Conservation (phyloP, 1,284 basidiomycete species). For the Athelia psychrophila region DNA sequence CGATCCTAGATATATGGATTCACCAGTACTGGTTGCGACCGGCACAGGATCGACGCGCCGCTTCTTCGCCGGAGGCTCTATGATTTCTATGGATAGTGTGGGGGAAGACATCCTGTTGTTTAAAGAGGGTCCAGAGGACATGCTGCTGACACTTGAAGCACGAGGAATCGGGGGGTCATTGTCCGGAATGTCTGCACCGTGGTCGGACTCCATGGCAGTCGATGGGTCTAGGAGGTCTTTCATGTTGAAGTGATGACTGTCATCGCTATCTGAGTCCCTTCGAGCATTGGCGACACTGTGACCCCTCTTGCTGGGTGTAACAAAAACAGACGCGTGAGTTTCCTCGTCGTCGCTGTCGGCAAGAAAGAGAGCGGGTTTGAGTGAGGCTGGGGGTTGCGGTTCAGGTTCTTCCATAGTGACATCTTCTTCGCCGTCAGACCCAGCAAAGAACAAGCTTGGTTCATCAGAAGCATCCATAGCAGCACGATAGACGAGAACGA, state of each 20-base stretch:
- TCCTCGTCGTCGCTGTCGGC: conserved; percentile 60
- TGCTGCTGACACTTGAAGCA: conserved; percentile 40
- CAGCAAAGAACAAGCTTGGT: conserved; percentile 42
- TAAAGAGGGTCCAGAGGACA: conserved; percentile 28
- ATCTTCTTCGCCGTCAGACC: conserved; percentile 40
- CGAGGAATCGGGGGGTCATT: conserved; percentile 30
- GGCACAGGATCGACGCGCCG: conserved; percentile 35
- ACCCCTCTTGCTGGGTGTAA: not conserved
- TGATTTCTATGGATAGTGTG: conserved; percentile 16
- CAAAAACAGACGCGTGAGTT: conserved; percentile 8
- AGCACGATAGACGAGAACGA: not conserved
- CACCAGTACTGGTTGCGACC: conserved; percentile 16
- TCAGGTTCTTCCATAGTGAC: conserved; percentile 16
- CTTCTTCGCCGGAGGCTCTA: conserved; percentile 42
- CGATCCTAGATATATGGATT: conserved; percentile 58
- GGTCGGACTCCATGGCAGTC: conserved; percentile 18
- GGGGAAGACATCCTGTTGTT: conserved; percentile 20
- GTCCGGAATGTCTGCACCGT: conserved; percentile 28
- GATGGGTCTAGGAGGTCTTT: not conserved
- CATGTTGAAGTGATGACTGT: not conserved
- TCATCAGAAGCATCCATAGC: not conserved
- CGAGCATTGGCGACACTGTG: not conserved
- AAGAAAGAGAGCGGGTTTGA: conserved; percentile 43
- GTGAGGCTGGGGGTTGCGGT: not conserved
- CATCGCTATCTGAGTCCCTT: not conserved